Percentiles rank a stretch among this genome's conserved stretches.
Evolutionary conservation across 2,329 filamentous ascomycete species (phyloP).

Genomic region (Lecanicillium sp.): DNA sequence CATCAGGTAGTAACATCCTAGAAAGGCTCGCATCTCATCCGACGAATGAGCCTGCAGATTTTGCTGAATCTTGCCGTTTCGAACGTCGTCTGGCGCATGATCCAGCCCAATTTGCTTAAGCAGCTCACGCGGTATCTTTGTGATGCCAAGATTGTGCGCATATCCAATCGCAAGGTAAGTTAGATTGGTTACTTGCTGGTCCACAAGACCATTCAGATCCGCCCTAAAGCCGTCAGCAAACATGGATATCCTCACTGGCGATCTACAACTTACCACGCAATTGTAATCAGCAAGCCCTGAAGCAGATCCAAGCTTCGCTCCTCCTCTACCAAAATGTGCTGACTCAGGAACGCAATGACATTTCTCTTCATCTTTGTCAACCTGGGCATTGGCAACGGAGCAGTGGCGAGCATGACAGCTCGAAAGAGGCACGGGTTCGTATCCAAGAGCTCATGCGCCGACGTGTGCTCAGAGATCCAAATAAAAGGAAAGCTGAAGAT

Average conservation of each 20-base stretch:
- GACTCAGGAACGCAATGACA: slow-evolving; percentile 31
- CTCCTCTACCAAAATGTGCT: slow-evolving; percentile 31
- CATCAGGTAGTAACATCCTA: slow-evolving; percentile 31
- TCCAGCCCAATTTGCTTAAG: slow-evolving; percentile 9
- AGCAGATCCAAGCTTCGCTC: slow-evolving; percentile 34
- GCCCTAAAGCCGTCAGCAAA: slow-evolving; percentile 18
- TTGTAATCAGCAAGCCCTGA: slow-evolving; percentile 35
- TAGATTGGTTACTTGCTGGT: slow-evolving; percentile 27
- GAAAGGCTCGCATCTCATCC: slow-evolving; percentile 29
- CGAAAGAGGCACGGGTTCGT: slow-evolving; percentile 31
- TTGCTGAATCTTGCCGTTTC: slow-evolving; percentile 11
- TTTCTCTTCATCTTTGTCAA: slow-evolving; percentile 32
- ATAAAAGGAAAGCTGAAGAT: slow-evolving; percentile 31
- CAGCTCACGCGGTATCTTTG: slow-evolving; percentile 11
- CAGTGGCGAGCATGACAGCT: slow-evolving; percentile 28
- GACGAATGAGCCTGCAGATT: slow-evolving; percentile 17
- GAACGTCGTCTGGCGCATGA: slow-evolving; percentile 7
- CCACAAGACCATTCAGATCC: slow-evolving; percentile 24
- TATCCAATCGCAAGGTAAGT: slow-evolving; percentile 31
- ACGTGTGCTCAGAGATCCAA: slow-evolving; percentile 19
- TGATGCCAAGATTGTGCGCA: slow-evolving; percentile 31
- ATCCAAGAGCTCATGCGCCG: slow-evolving; percentile 20
- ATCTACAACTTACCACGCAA: slow-evolving; percentile 33
- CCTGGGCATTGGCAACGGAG: slow-evolving; percentile 18
- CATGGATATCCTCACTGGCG: neutral